Base-by-base conservation (phyloP, 306 rosid genomes). In the Quercus aquifolioides region DNA sequence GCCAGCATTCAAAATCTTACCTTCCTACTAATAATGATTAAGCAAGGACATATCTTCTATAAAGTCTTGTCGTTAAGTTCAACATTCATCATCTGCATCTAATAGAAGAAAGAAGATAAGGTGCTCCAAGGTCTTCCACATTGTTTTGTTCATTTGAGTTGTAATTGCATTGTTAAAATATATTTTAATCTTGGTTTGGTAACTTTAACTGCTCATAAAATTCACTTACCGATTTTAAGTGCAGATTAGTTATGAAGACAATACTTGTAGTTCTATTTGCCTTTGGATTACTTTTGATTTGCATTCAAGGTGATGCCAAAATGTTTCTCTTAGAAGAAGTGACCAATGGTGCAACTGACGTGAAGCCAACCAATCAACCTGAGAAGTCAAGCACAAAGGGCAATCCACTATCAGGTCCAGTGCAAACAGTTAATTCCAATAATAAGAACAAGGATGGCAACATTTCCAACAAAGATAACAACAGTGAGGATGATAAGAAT, bases 221-320 rank as follows among this genome's bases (percentile, higher is more conserved):
- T 9, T 43, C 49, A 4, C 10, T 20, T 41, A 6, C 46, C 74
- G 17, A 3, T 81, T 76, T 71, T 14, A 19, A 60, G 56, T 63
- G 76, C 15, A 75, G 78, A 64, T 75, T 41, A 62, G 73, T 55
- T 57, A 54, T 77, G 80, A 85, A 74, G 71, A 55, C 41, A 21
- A 76, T 26, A 17, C 38, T 62, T 28, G 64, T 62, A 43, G 13
- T 17, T 52, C 78, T 74, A 67, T 30, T 69, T 38, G 51, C 38
- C 54, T 25, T 77, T 55, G 75, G 62, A 26, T 38, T 69, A 51
- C 23, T 57, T 35, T 68, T 70, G 31, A 55, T 46, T 21, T 17
- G 62, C 28, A 11, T 58, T 55, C 78, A 69, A 63, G 57, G 35
- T 28, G 73, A 85, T 5, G 63, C 79, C 75, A 65, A 71, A 71